These are phyloP conservation scores for Cajanus cajan DNA, from an alignment of 306 rosid species.

Conservation along the genomic window DNA sequence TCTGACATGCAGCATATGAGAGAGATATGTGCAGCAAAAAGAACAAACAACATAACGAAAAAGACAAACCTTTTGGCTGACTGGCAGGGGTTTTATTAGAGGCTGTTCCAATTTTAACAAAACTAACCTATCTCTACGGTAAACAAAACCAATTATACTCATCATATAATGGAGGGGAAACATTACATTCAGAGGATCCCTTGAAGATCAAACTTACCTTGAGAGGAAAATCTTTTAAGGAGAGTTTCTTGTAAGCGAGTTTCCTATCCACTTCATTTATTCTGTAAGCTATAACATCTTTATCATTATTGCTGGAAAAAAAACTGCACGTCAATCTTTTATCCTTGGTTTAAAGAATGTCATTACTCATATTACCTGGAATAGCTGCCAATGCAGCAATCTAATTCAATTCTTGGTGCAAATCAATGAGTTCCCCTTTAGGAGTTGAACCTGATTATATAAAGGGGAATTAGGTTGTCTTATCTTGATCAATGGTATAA, in stretches of 20 bases:
- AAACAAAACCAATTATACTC: too few species aligned
- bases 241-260: constrained; percentile 61
- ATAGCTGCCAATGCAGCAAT: background rate
- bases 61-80: constrained; percentile 72
- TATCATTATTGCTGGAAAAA: constrained; percentile 11
- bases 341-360: constrained; percentile 9
- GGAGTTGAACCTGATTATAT: background rate
- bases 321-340: background rate
- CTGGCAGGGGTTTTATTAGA: constrained; percentile 69
- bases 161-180: constrained; percentile 87
- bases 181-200: constrained; percentile 74
- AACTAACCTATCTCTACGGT: too few species aligned
- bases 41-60: background rate
- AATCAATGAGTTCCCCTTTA: background rate
- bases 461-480: background rate
- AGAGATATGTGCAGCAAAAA: background rate
- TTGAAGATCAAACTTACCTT: constrained; percentile 39
- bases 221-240: constrained; percentile 61
- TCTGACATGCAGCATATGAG: background rate
- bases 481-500: background rate
- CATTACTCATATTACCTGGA: background rate
- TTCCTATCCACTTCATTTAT: constrained; percentile 53
- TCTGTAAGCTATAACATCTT: constrained; percentile 61
- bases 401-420: background rate
- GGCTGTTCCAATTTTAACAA: constrained; percentile 95